phyloP scores from a whole-genome alignment of 805 yeast species.

The Candida pseudofarinosa region DNA sequence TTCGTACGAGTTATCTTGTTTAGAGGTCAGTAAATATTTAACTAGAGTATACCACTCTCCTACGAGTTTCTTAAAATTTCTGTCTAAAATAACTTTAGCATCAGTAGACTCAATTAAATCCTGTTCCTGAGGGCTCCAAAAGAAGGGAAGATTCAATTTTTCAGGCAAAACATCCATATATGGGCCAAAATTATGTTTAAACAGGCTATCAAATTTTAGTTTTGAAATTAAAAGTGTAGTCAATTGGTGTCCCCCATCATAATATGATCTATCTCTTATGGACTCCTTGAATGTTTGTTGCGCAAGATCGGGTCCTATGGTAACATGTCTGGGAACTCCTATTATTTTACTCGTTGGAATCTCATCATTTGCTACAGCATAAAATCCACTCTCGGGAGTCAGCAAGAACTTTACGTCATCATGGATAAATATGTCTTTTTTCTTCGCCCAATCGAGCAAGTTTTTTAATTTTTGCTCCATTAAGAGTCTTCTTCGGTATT shows the following conservation, averaged over 20 bases:
- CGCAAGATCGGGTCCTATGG: conserved; percentile 4
- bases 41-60: conserved; percentile 4
- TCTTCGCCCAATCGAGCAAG: conserved; percentile 3
- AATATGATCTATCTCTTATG: background rate
- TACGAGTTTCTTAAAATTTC: conserved; percentile 4
- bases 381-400: background rate
- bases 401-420: conserved; percentile 1
- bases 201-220: conserved; percentile 3
- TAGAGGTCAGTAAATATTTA: background rate
- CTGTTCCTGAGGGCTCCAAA: conserved; percentile 4
- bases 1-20: background rate
- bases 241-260: conserved; percentile 2
- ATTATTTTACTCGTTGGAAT: background rate
- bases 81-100: conserved; percentile 3
- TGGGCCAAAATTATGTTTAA: conserved; percentile 1
- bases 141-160: conserved; percentile 3
- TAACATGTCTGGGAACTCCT: conserved; percentile 2
- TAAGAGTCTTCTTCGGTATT: too few species aligned
- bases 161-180: conserved; percentile 6
- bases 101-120: conserved; percentile 3
- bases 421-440: conserved; percentile 3
- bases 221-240: conserved; percentile 5
- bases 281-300: background rate
- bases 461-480: conserved; percentile 1
- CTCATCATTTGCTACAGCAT: conserved; percentile 1